A percentile compares a stretch with the other conserved stretches of the same genome.
phyloP scores from a whole-genome alignment of 1,139 yeast genomes.

The Candida sojae region DNA sequence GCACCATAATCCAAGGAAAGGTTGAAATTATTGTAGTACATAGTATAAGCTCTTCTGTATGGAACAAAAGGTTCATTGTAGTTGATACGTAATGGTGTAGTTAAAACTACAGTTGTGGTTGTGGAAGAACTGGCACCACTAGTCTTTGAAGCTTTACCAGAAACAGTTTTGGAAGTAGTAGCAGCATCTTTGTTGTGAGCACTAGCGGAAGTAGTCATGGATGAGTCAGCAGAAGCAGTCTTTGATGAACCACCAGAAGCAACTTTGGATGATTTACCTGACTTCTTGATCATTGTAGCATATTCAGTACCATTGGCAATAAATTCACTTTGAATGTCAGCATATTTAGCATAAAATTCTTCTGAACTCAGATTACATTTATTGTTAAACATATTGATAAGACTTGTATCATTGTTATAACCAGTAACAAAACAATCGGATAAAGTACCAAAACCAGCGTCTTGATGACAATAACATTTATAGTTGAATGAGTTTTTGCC shows the following conservation, averaged over 20 bases:
- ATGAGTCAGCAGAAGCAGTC: too few species aligned
- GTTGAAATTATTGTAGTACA: constrained; percentile 15
- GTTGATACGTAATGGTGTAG: constrained; percentile 10
- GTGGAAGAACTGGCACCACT: background rate
- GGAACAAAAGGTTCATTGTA: constrained; percentile 6
- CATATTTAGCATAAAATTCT: constrained; percentile 10
- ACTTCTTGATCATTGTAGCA: background rate
- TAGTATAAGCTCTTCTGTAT: constrained; percentile 10
- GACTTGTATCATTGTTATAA: constrained; percentile 16
- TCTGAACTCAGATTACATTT: constrained; percentile 15
- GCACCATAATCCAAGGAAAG: constrained; percentile 50
- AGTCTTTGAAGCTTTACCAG: too few species aligned
- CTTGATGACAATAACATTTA: constrained; percentile 19
- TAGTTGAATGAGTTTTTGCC: constrained; percentile 5
- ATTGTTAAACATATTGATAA: constrained; percentile 16
- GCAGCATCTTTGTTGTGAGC: too few species aligned
- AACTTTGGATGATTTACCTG: background rate
- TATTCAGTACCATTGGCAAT: constrained; percentile 3
- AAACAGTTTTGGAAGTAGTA: too few species aligned
- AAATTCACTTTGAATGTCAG: constrained; percentile 5
- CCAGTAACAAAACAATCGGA: constrained; percentile 20
- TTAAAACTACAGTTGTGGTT: background rate
- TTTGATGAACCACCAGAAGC: too few species aligned
- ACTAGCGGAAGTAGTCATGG: too few species aligned
- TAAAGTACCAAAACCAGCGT: constrained; percentile 21